Base-by-base conservation (phyloP, 352 stramenopile genomes). In the Hyaloperonospora brassicae region DNA sequence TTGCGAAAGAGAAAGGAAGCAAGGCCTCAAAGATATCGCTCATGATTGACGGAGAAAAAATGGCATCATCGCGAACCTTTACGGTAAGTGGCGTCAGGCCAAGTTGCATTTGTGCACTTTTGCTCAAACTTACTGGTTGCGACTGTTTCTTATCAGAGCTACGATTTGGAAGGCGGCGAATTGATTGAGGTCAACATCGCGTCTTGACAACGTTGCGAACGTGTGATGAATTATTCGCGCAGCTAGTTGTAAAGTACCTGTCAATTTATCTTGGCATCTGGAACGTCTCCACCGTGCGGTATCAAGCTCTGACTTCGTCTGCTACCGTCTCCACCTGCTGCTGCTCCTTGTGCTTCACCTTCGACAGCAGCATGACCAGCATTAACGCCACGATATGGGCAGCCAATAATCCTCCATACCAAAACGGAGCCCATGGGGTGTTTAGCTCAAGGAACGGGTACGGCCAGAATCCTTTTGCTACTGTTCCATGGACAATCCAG, bases 371-470 rank as follows among this genome's bases (percentile, higher is more conserved):
- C 30, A 81, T 65, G 36, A 85, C 56, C 1, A 74, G 25, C 41
- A 68, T 31, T 12, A 87, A 62, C 1, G 60, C 61, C 12, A 61
- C 27, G 21, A 84, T 43, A 57, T 87, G 75, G 10, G 74, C 73
- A 35, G 73, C 47, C 17, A 90, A 55, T 23, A 87, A 40, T 5
- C 76, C 72, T 5, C 61, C 70, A 52, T 89, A 93, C 82, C 79
- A 89, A 23, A 88, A 47, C 2, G 79, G 79, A 1, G 82, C 78
- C 62, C 62, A 87, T 5, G 78, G 82, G n/a, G 77, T 87, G 45
- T 89, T 47, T 21, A 88, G 41, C 21, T 84, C 55, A 22, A 93
- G 54, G 59, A 93, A 93, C 39, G 82, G 82, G 46, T 93, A 93
- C 14, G 79, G 82, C 82, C 79, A 93, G 51, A 87, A 88, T 17